These are phyloP conservation scores for Oxytropis ochrocephala DNA, from an alignment of 306 rosid genomes.

Conservation along the genomic window DNA sequence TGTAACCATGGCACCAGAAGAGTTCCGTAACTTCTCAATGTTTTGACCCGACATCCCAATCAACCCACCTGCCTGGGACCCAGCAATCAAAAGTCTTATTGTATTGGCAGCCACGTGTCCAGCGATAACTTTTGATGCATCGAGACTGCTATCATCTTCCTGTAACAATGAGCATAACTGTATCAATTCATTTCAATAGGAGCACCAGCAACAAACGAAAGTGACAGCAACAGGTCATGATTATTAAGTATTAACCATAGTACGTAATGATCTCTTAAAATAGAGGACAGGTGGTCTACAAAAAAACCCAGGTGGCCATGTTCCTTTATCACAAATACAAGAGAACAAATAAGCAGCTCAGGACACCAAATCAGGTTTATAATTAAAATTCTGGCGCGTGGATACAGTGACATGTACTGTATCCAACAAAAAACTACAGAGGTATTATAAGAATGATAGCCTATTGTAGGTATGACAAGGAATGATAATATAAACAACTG, in stretches of 20 bases:
- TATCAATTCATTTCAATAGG: background rate
- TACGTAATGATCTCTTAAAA: background rate
- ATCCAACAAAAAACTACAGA: background rate
- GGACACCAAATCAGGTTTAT: background rate
- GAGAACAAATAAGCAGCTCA: background rate
- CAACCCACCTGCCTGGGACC: conserved; percentile 89
- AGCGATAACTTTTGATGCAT: conserved; percentile 56
- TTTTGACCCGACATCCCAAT: conserved; percentile 94
- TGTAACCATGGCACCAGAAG: conserved; percentile 73
- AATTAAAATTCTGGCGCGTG: background rate
- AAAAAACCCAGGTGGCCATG: background rate
- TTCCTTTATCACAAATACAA: background rate
- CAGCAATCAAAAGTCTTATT: conserved; percentile 89
- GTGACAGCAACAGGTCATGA: background rate
- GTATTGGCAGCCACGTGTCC: conserved; percentile 95
- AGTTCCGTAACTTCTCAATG: conserved; percentile 79
- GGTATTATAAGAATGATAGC: background rate
- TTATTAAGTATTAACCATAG: conserved; percentile 10
- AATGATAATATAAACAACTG: background rate
- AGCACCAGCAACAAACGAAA: background rate
- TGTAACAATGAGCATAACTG: conserved; percentile 25
- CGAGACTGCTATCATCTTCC: conserved; percentile 73
- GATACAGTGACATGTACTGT: background rate
- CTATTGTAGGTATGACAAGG: background rate
- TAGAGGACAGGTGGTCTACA: background rate